phyloP scores from a whole-genome alignment of 78 protist genomes.

The Dictyostelium firmibasis region DNA sequence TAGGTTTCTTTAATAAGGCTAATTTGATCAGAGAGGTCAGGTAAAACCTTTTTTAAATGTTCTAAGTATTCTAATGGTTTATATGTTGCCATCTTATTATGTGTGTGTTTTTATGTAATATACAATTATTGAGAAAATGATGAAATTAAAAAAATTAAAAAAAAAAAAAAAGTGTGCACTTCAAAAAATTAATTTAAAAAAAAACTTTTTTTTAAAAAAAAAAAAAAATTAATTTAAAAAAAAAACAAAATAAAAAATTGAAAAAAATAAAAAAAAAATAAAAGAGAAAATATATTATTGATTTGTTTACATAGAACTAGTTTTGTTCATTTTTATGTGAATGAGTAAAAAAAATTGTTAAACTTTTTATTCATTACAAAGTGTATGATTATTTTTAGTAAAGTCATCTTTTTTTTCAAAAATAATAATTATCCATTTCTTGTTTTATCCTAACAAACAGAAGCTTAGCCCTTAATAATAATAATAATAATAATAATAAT shows the following conservation, averaged over 20 bases:
- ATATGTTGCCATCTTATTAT: slow-evolving; percentile 7
- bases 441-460: too few relatives aligned
- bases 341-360: too few relatives aligned
- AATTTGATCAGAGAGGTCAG: slow-evolving; percentile 19
- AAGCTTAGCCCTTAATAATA: too few relatives aligned
- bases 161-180: slow-evolving; percentile 1
- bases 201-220: not conserved
- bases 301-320: too few relatives aligned
- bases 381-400: too few relatives aligned
- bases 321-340: too few relatives aligned
- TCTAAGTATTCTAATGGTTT: slow-evolving; percentile 65
- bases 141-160: not conserved
- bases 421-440: too few relatives aligned
- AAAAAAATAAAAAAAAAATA: not conserved
- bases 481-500: too few relatives aligned
- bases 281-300: too few relatives aligned
- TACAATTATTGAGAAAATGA: not conserved
- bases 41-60: slow-evolving; percentile 7
- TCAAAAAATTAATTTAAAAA: not conserved
- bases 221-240: not conserved
- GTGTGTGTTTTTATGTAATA: not conserved
- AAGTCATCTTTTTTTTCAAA: too few relatives aligned
- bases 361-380: too few relatives aligned
- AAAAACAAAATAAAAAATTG: not conserved
- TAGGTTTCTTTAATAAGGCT: slow-evolving; percentile 1